Percentiles rank a stretch among this genome's conserved stretches.
phyloP scores from a whole-genome alignment of 768 basidiomycete species.

The Phlebiopsis gigantea region DNA sequence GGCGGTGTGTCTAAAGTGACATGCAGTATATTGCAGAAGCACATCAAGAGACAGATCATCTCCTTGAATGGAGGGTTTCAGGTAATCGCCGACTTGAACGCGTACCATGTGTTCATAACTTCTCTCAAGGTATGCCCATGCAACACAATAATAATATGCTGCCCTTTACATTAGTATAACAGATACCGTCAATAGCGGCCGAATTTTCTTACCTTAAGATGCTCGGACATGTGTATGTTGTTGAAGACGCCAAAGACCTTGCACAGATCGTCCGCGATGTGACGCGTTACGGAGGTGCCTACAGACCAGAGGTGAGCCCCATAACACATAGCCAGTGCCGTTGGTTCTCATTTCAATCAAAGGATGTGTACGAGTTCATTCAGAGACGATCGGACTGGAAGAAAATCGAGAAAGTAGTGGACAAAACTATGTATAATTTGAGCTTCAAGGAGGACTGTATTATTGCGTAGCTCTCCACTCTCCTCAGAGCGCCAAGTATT shows the following conservation, averaged over 20 bases:
- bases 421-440: constrained; percentile 91
- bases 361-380: constrained; percentile 92
- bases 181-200: constrained; percentile 75
- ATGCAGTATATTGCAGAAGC: constrained; percentile 85
- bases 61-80: constrained; percentile 92
- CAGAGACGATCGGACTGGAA: constrained; percentile 96
- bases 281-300: constrained; percentile 91
- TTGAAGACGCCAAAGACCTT: constrained; percentile 92
- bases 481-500: no score
- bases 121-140: constrained; percentile 81
- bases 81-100: constrained; percentile 93
- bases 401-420: constrained; percentile 94
- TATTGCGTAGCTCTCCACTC: constrained; percentile 9
- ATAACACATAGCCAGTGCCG: neutral
- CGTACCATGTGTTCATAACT: constrained; percentile 84
- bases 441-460: constrained; percentile 90
- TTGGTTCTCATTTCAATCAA: neutral
- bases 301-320: constrained; percentile 76
- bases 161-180: no score
- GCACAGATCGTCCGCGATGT: constrained; percentile 96
- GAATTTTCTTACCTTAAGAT: constrained; percentile 96
- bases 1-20: neutral
- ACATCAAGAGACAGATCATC: constrained; percentile 96
- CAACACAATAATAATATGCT: no score
- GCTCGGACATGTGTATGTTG: constrained; percentile 95